Base-by-base conservation (phyloP, 1,284 basidiomycete genomes). In the Naganishia liquefaciens region DNA sequence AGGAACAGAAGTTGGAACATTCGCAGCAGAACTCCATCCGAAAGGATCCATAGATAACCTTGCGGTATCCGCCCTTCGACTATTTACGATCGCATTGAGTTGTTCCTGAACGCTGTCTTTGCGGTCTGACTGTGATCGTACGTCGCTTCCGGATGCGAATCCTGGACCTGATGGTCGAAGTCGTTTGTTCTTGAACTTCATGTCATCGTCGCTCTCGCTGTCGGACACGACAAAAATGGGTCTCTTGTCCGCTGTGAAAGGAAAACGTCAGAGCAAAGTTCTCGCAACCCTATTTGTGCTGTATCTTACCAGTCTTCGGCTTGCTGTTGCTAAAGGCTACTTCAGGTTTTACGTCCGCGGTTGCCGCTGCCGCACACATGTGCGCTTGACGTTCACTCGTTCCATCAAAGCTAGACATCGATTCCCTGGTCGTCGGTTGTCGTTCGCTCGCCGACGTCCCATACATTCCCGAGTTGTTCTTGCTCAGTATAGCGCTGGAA, bases 161-260 rank as follows among this genome's bases (percentile, higher is more conserved):
- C 21, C 17, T 3, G 50, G 42, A 28, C 40, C 44, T 13, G 60
- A 62, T 30, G 50, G 50, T 28, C 44, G 52, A 25, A 54, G 40
- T 53, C 60, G 57, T 57, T 50, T 58, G 50, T 39, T 21, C 27
- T 47, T 65, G 21, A 25, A 46, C 33, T 54, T 60, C 15, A 60
- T 3, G 39, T 60, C 57, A 40, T 60, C 57, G 13, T 60, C 57
- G 33, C 42, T 44, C 25, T 60, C 57, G n/a, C 57, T 60, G 21
- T 60, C 57, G 9, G 57, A 60, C 19, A 60, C 21, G 11, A 60
- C 57, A 37, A 60, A 60, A 6, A 60, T 60, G 13, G 57, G 57
- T 50, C 57, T 42, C 23, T 60, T 60, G 11, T 13, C 13, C 33
- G 33, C 33, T 37, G 13, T 9, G 10, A 37, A 37, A 37, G 33